Base-by-base conservation (phyloP, 371 early-diverging fungal genomes). In the Syncephalastrum monosporum region DNA sequence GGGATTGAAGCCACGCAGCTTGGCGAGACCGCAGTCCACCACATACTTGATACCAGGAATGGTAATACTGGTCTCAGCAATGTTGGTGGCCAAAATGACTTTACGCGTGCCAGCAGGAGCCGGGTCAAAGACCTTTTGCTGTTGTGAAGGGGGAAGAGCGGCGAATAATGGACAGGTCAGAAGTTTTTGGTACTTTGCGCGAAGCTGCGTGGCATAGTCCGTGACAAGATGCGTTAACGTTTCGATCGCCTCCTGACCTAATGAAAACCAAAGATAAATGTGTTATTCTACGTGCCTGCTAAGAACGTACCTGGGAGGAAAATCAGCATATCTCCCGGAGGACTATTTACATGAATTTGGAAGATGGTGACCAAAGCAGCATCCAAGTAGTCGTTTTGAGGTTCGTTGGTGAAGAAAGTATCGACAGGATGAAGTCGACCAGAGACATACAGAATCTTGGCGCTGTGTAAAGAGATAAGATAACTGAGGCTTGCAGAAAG, bases 1-100 rank as follows among this genome's bases (percentile, higher is more conserved):
- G 42, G 98, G 96, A 72, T 97, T 95, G 72, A 92, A 95, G 21
- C 93, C 96, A 75, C 96, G 97, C 62, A 95, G 90, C 69, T 99
- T 99, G 7, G 96, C 85, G 56, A 98, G 88, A 0, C 99, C 99
- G 42, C 95, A 94, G 66, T 99, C 99, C 41, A 99, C 87, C 42
- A 99, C 99, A 77, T 98, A 99, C 19, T 91, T 92, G 52, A 99
- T 92, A 41, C 97, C 96, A 60, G 96, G 95, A 56, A 99, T 99
- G 3, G 99, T 99, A 52, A 99, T 84, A 49, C 96, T 96, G 2
- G 99, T 99, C 77, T 99, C 99, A 13, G 99, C 98, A 74, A 99
- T 92, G 70, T 99, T 99, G 43, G 99, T 93, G 2, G 98, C 89
- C 8, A 99, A 84, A 25, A 99, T 93, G 49, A 94, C 83, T 72